Percentiles rank a stretch among this genome's conserved stretches.
phyloP scores from a whole-genome alignment of 805 yeast species.

The Ogataea thermomethanolica region DNA sequence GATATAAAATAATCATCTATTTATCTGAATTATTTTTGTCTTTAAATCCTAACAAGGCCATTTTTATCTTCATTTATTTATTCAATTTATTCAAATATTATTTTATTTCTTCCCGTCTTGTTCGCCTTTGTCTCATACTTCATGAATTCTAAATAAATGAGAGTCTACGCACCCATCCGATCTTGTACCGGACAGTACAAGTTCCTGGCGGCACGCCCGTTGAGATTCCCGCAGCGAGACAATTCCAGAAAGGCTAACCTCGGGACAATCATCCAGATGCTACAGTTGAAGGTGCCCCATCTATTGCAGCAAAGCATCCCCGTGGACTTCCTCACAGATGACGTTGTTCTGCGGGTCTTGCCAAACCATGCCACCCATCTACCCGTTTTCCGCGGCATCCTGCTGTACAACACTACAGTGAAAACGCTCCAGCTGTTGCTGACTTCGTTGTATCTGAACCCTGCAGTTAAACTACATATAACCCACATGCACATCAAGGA shows the following conservation, averaged over 20 bases:
- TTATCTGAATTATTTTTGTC: background rate
- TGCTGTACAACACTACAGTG: conserved; percentile 52
- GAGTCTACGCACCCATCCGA: background rate
- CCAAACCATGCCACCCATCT: conserved; percentile 53
- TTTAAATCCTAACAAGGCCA: too few relatives aligned
- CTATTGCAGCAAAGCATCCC: conserved; percentile 46
- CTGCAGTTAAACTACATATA: conserved; percentile 52
- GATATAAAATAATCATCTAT: background rate
- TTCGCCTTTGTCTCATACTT: too few relatives aligned
- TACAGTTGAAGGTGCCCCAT: conserved; percentile 48
- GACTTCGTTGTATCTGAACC: conserved; percentile 53
- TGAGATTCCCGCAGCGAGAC: background rate
- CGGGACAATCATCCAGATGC: conserved; percentile 49
- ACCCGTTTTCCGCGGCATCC: conserved; percentile 54
- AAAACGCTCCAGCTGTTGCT: conserved; percentile 54
- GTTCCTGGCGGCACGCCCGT: background rate
- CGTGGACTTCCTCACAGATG: conserved; percentile 39
- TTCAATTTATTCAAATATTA: background rate
- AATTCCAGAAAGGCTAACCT: conserved; percentile 46
- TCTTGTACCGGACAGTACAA: background rate
- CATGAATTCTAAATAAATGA: background rate
- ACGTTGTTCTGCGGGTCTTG: conserved; percentile 50
- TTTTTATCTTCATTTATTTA: background rate
- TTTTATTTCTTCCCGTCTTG: background rate
- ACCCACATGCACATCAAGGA: conserved; percentile 36